Conservation (phyloP, 1,284 basidiomycete genomes). For the Fereydounia khargensis region DNA sequence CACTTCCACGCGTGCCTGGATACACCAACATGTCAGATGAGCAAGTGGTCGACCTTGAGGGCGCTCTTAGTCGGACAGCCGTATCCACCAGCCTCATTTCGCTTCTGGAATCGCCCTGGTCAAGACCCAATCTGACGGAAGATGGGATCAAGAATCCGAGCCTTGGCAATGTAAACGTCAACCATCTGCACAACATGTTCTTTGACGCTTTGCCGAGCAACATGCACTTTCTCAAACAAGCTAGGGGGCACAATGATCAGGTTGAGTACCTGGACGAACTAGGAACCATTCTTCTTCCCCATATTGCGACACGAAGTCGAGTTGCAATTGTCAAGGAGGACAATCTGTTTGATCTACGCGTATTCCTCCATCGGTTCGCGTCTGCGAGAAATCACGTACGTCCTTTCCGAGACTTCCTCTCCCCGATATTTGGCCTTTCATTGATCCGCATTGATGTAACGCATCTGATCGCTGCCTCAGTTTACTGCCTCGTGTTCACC, state of each 20-base stretch:
- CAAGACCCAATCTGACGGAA: background rate
- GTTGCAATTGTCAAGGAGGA: slow-evolving; percentile 3
- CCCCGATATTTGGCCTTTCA: too few relatives aligned
- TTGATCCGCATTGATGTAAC: too few relatives aligned
- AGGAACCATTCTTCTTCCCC: slow-evolving; percentile 4
- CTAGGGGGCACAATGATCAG: background rate
- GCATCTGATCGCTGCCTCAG: too few relatives aligned
- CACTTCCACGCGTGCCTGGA: slow-evolving; percentile 3
- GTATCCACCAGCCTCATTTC: slow-evolving; percentile 2
- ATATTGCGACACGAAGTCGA: slow-evolving; percentile 5
- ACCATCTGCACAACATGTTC: too few relatives aligned
- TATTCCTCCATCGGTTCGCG: background rate
- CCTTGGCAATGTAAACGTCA: background rate
- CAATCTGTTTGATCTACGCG: slow-evolving; percentile 2
- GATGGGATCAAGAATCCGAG: background rate
- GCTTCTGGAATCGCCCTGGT: slow-evolving; percentile 8
- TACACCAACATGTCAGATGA: background rate
- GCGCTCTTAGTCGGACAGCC: slow-evolving; percentile 3
- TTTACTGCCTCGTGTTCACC: too few relatives aligned
- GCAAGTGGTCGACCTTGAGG: slow-evolving; percentile 1
- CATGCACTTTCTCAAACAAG: slow-evolving; percentile 3
- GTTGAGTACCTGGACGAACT: slow-evolving; percentile 1
- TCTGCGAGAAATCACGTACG: too few relatives aligned
- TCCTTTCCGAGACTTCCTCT: too few relatives aligned
- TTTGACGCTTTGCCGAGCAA: slow-evolving; percentile 2